Evolutionary conservation across 2,329 filamentous ascomycete species (phyloP).

Genomic region (Beauveria sp.): DNA sequence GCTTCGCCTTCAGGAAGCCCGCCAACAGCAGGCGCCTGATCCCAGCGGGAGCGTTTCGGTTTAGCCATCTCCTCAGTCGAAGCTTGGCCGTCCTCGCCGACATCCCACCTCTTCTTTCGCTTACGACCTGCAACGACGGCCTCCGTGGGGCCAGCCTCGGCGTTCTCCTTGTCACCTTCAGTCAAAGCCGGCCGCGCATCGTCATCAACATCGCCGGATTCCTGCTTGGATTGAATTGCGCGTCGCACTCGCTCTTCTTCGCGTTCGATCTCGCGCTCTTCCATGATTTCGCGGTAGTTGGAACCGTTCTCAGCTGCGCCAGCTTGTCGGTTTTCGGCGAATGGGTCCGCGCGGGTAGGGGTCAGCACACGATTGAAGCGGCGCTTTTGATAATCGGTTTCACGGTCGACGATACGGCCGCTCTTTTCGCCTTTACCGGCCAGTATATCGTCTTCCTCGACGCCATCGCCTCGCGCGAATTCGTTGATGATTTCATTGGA

Average conservation of each 20-base stretch:
- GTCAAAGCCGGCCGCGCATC: slow-evolving; percentile 72
- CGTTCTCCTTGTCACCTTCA: slow-evolving; percentile 65
- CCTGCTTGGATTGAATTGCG: slow-evolving; percentile 65
- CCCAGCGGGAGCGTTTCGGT: slow-evolving; percentile 77
- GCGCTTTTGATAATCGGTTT: slow-evolving; percentile 96
- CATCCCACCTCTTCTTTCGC: slow-evolving; percentile 94
- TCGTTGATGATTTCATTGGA: slow-evolving; percentile 89
- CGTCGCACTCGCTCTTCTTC: slow-evolving; percentile 83
- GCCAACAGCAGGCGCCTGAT: slow-evolving; percentile 60
- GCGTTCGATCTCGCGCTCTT: slow-evolving; percentile 78
- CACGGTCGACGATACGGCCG: slow-evolving; percentile 82
- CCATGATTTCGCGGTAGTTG: slow-evolving; percentile 88
- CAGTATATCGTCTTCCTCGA: slow-evolving; percentile 87
- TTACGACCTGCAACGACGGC: slow-evolving; percentile 59
- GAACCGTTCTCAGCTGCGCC: slow-evolving; percentile 63
- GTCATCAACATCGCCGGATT: slow-evolving; percentile 43
- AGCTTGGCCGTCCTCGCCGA: slow-evolving; percentile 45
- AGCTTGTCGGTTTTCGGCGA: slow-evolving; percentile 65
- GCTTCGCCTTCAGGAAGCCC: slow-evolving; percentile 40
- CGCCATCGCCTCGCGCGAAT: slow-evolving; percentile 75
- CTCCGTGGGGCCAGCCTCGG: slow-evolving; percentile 61
- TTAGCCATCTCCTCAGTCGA: slow-evolving; percentile 49
- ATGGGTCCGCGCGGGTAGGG: slow-evolving; percentile 78
- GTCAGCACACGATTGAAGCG: slow-evolving; percentile 83
- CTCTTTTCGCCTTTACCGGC: slow-evolving; percentile 77